phyloP scores from a whole-genome alignment of 2,329 filamentous ascomycete species.

The Pseudohalonectria lignicola region DNA sequence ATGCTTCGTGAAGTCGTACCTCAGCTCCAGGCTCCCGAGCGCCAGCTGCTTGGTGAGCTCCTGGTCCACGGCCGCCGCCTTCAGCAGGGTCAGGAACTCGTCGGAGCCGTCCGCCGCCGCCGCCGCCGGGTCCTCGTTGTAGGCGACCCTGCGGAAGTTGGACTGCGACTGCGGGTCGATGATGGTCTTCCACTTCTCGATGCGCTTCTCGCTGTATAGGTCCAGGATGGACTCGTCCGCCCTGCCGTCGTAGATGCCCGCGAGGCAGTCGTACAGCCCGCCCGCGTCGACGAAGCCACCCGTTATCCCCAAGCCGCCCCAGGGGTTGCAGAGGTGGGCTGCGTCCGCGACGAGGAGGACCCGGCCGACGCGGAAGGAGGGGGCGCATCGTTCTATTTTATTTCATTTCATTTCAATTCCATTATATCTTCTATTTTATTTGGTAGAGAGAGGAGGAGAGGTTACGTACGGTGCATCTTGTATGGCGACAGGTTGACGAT shows the following conservation, averaged over 20 bases:
- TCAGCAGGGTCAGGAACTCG: slow-evolving; percentile 25
- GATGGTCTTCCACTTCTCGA: slow-evolving; percentile 31
- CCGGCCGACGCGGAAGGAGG: slow-evolving; percentile 44
- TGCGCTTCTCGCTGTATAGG: slow-evolving; percentile 31
- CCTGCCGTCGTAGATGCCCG: slow-evolving; percentile 29
- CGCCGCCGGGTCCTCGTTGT: slow-evolving; percentile 24
- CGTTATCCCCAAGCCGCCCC: slow-evolving; percentile 51
- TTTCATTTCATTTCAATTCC: no score
- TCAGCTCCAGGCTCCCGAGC: slow-evolving; percentile 21
- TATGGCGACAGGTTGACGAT: slow-evolving; percentile 48
- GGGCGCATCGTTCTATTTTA: slow-evolving; percentile 45
- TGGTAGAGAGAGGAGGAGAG: no score
- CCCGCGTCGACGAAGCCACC: slow-evolving; percentile 55
- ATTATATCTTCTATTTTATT: no score
- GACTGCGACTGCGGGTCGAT: slow-evolving; percentile 30
- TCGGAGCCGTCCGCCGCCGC: slow-evolving; percentile 24
- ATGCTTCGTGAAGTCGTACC: slow-evolving; percentile 34
- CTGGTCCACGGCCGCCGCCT: slow-evolving; percentile 21
- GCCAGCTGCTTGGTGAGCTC: slow-evolving; percentile 21
- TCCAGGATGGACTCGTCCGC: slow-evolving; percentile 32
- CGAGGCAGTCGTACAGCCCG: slow-evolving; percentile 48
- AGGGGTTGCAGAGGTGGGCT: slow-evolving; percentile 43
- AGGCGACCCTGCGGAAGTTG: slow-evolving; percentile 31
- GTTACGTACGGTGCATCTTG: slow-evolving; percentile 36
- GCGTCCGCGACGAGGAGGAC: slow-evolving; percentile 49